phyloP scores from a whole-genome alignment of 2,329 filamentous ascomycete species.

The Metarhizium rileyi region DNA sequence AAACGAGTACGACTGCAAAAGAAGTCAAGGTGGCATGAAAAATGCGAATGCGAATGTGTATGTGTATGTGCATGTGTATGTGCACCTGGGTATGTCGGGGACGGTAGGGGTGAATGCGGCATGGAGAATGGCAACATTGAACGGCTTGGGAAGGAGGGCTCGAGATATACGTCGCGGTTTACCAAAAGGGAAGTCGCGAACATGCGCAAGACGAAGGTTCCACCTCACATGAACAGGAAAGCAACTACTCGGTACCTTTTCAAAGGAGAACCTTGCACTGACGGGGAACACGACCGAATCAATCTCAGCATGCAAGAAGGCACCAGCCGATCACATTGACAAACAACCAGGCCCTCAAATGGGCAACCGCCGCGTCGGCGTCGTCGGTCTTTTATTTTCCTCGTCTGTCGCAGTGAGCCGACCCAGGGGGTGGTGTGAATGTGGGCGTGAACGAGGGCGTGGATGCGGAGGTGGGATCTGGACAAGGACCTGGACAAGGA shows the following conservation, averaged over 20 bases:
- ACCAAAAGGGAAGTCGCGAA: background rate
- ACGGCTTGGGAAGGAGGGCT: conserved; percentile 1
- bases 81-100: conserved; percentile 41
- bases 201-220: background rate
- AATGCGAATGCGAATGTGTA: background rate
- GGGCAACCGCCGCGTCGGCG: background rate
- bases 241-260: background rate
- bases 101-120: conserved; percentile 38
- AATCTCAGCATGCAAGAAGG: background rate
- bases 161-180: background rate
- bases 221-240: background rate
- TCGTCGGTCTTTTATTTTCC: background rate
- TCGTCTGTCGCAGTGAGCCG: background rate
- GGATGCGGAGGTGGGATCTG: background rate
- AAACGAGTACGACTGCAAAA: too few species aligned
- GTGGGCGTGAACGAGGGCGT: background rate
- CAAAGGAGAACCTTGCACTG: background rate
- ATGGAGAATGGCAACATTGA: conserved; percentile 22
- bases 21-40: background rate
- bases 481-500: background rate
- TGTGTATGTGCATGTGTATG: background rate
- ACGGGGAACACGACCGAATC: too few species aligned
- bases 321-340: background rate
- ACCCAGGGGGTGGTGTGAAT: background rate
- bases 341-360: background rate